Conservation (phyloP, 129 eudicot genomes). For the Flaveria ramosissima region DNA sequence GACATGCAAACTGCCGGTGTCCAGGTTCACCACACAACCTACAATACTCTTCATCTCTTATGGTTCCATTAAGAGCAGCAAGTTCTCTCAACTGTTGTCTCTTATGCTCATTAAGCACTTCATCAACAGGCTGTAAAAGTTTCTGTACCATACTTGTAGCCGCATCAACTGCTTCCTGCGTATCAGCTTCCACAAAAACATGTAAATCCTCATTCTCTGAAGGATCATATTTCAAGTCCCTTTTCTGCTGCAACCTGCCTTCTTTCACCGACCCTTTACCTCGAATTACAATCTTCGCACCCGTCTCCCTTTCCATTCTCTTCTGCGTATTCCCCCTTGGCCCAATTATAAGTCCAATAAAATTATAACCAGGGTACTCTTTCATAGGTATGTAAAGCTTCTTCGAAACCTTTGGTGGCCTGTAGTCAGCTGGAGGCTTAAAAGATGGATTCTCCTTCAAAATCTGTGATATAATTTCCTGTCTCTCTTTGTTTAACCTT, state of each 20-base stretch:
- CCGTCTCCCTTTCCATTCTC: constrained; percentile 84
- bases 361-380: constrained; percentile 82
- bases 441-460: constrained; percentile 70
- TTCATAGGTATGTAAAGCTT: constrained; percentile 91
- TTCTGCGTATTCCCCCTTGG: constrained; percentile 93
- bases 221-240: constrained; percentile 69
- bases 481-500: constrained; percentile 69
- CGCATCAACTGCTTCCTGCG: constrained; percentile 81
- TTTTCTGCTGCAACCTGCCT: constrained; percentile 76
- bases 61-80: constrained; percentile 91
- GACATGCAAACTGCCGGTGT: constrained; percentile 81
- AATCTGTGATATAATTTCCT: constrained; percentile 71
- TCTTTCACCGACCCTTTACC: constrained; percentile 89
- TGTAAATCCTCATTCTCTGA: constrained; percentile 84
- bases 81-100: constrained; percentile 90
- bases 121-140: constrained; percentile 86
- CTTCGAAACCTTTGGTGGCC: constrained; percentile 77
- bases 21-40: constrained; percentile 85
- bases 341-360: constrained; percentile 81
- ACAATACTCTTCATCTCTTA: constrained; percentile 82
- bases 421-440: constrained; percentile 86
- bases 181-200: constrained; percentile 86
- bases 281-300: constrained; percentile 84
- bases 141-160: constrained; percentile 91
- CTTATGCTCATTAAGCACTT: constrained; percentile 81